A percentile compares a stretch with the other conserved stretches of the same genome.
Evolutionary conservation across 192 early-diverging fungal species (phyloP).

Genomic region (Gaertneriomyces semiglobifer): DNA sequence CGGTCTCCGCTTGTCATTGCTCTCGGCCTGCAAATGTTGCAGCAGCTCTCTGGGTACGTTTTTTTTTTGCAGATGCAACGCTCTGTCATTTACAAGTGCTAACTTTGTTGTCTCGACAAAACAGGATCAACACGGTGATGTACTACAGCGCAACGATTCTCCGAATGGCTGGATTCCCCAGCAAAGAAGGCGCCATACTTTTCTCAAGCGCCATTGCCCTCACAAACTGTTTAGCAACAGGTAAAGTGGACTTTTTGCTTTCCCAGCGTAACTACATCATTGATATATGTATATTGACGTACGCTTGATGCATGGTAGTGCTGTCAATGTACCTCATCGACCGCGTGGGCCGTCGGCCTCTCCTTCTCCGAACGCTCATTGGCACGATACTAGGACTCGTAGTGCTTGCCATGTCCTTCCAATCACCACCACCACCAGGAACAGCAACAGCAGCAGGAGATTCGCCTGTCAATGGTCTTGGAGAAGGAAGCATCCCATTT

Average conservation of each 20-base stretch:
- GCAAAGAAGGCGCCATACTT: background rate
- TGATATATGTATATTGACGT: background rate
- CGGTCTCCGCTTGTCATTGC: conserved; percentile 1
- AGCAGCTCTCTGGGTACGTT: conserved; percentile 12
- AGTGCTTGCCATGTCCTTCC: background rate
- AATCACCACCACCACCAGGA: background rate
- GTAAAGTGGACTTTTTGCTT: background rate
- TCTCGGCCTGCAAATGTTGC: conserved; percentile 13
- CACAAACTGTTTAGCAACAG: conserved; percentile 13
- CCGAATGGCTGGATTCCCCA: conserved; percentile 3
- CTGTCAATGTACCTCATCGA: conserved; percentile 11
- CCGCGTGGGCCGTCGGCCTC: background rate
- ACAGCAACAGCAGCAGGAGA: too few relatives aligned
- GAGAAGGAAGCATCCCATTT: background rate
- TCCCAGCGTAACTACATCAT: too few relatives aligned
- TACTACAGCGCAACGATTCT: conserved; percentile 17
- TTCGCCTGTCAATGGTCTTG: background rate
- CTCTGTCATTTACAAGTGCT: too few relatives aligned
- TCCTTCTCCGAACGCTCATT: conserved; percentile 7
- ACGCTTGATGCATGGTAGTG: background rate
- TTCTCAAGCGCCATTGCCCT: conserved; percentile 11
- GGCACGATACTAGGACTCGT: background rate
- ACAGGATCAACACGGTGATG: conserved; percentile 9
- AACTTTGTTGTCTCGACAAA: background rate
- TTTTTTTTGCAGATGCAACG: too few relatives aligned